A percentile compares a stretch with the other conserved stretches of the same genome.
These are phyloP conservation scores for Exobasidium cylindrosporum DNA, from an alignment of 1,284 basidiomycete genomes.

Conservation along the genomic window DNA sequence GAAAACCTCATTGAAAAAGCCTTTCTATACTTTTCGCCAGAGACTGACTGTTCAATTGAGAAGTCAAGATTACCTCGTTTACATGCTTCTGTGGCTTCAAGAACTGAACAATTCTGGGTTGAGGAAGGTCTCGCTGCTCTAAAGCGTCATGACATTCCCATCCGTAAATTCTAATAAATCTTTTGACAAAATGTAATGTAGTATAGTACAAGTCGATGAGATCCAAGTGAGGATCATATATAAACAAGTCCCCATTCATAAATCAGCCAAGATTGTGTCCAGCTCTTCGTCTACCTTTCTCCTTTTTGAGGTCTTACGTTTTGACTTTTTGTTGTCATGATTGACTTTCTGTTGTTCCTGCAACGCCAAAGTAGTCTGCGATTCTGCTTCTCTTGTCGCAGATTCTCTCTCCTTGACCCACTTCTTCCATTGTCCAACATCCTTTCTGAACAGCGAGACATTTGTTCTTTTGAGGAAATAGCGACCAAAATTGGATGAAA, in stretches of 20 bases:
- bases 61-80: not conserved
- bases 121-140: constrained; percentile 6
- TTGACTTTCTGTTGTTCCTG: too few species aligned
- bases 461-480: constrained; percentile 47
- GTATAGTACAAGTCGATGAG: not conserved
- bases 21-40: not conserved
- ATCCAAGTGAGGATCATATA: not conserved
- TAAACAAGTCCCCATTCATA: too few species aligned
- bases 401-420: not conserved
- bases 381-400: not conserved
- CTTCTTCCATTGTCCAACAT: constrained; percentile 36
- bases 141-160: not conserved
- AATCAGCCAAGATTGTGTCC: constrained; percentile 28
- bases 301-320: constrained; percentile 18
- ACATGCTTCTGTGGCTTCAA: not conserved
- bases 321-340: not conserved
- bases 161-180: not conserved
- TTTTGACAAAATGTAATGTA: not conserved
- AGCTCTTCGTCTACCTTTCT: constrained; percentile 28
- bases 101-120: constrained; percentile 14
- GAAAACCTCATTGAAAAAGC: not conserved
- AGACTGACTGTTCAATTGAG: not conserved
- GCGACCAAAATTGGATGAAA: constrained; percentile 33
- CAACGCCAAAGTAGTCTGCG: too few species aligned
- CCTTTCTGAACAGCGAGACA: constrained; percentile 40